Conservation (phyloP, 768 basidiomycete genomes). For the Mycena kentingensis region DNA sequence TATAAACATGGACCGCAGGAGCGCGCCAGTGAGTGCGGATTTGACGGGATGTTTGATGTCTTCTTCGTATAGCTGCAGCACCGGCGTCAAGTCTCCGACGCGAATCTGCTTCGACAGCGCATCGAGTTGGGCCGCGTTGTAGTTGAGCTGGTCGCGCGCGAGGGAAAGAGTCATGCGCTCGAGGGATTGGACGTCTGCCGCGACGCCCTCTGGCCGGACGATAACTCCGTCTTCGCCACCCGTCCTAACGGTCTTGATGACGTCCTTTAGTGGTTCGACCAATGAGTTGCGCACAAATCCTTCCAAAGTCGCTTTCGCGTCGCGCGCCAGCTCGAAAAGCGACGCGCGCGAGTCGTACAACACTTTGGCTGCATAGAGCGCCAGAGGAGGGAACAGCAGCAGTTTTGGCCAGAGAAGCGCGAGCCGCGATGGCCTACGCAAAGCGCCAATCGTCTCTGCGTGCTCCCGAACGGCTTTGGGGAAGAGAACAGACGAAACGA, state of each 20-base stretch:
- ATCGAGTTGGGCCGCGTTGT: conserved; percentile 63
- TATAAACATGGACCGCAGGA: conserved; percentile 83
- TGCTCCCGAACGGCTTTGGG: conserved; percentile 33
- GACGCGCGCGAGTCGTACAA: conserved; percentile 63
- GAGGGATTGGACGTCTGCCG: conserved; percentile 86
- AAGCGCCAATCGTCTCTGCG: conserved; percentile 31
- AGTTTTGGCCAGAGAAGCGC: conserved; percentile 82
- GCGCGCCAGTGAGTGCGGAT: conserved; percentile 76
- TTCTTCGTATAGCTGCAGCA: conserved; percentile 86
- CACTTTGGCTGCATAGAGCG: conserved; percentile 50
- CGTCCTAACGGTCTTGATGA: conserved; percentile 79
- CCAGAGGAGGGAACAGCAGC: conserved; percentile 71
- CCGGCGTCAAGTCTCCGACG: conserved; percentile 82
- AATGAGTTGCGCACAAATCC: conserved; percentile 85
- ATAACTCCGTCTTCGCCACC: conserved; percentile 78
- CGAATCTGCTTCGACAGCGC: conserved; percentile 66
- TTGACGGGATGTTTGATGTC: conserved; percentile 88
- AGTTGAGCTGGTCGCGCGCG: conserved; percentile 76
- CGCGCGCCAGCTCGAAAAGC: conserved; percentile 55
- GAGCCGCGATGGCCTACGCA: conserved; percentile 68
- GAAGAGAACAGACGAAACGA: conserved; percentile 30
- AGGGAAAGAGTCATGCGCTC: conserved; percentile 91
- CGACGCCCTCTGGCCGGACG: conserved; percentile 78
- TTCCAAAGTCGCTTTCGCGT: conserved; percentile 63
- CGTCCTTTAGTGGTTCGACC: conserved; percentile 79